Evolutionary conservation across 2,329 filamentous ascomycete species (phyloP).

Genomic region (Arthrocladium fulminans): DNA sequence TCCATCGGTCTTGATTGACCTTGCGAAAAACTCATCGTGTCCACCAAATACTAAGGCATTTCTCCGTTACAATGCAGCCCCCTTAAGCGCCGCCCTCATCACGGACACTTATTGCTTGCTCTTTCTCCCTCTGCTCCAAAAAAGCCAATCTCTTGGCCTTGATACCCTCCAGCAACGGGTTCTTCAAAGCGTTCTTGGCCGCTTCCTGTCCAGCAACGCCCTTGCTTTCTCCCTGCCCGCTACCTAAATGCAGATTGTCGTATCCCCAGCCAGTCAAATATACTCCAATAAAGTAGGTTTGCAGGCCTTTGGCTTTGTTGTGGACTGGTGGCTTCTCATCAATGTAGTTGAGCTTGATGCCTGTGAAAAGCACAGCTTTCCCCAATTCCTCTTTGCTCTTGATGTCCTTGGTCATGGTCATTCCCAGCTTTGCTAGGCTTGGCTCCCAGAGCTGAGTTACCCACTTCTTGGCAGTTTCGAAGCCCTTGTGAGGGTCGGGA

Average conservation of each 20-base stretch:
- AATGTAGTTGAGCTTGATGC: slow-evolving; percentile 54
- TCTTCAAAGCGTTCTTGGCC: slow-evolving; percentile 33
- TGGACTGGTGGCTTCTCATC: slow-evolving; percentile 31
- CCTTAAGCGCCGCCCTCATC: too few species aligned
- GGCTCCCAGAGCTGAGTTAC: slow-evolving; percentile 65
- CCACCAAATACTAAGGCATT: too few species aligned
- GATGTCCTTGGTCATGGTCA: slow-evolving; percentile 22
- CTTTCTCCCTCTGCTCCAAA: slow-evolving; percentile 16
- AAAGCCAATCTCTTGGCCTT: slow-evolving; percentile 26
- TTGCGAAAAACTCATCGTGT: too few species aligned
- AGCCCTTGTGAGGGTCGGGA: slow-evolving; percentile 52
- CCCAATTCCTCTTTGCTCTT: slow-evolving; percentile 47
- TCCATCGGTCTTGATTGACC: too few species aligned
- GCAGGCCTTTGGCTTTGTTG: slow-evolving; percentile 29
- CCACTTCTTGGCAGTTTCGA: slow-evolving; percentile 57
- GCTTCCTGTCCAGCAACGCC: slow-evolving; percentile 38
- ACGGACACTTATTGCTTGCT: slow-evolving; percentile 2
- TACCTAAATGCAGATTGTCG: slow-evolving; percentile 36
- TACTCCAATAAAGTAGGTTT: slow-evolving; percentile 37
- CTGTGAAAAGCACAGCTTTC: slow-evolving; percentile 46
- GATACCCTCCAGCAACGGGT: slow-evolving; percentile 34
- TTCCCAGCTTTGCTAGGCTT: slow-evolving; percentile 40
- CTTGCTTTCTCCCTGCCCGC: slow-evolving; percentile 37
- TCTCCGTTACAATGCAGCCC: too few species aligned
- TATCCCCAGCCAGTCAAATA: slow-evolving; percentile 43